Evolutionary conservation across 2,329 filamentous ascomycete genomes (phyloP).

Genomic region (Exserohilum turcica): DNA sequence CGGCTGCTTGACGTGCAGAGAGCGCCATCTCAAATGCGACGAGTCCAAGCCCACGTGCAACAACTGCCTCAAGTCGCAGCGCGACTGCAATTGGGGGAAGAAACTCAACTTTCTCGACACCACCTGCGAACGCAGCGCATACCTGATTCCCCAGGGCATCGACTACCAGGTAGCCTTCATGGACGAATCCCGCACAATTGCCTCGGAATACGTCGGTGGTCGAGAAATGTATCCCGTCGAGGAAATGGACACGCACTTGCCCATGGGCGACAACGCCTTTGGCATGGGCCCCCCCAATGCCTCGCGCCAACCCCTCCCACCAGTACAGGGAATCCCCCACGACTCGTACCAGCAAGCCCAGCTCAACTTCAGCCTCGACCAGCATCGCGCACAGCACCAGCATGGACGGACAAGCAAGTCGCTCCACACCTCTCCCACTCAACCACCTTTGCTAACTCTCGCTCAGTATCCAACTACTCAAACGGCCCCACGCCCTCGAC

Average conservation of each 20-base stretch:
- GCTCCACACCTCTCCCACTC: not conserved
- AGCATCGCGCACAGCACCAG: slow-evolving; percentile 30
- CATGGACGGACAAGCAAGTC: slow-evolving; percentile 31
- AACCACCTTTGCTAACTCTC: slow-evolving; percentile 10
- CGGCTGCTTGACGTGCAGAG: slow-evolving; percentile 86
- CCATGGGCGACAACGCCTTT: slow-evolving; percentile 36
- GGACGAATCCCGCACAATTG: slow-evolving; percentile 88
- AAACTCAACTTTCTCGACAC: slow-evolving; percentile 91
- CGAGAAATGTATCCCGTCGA: slow-evolving; percentile 70
- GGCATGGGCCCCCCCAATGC: slow-evolving; percentile 37
- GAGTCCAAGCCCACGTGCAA: slow-evolving; percentile 69
- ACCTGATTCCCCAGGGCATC: slow-evolving; percentile 48
- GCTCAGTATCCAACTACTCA: slow-evolving; percentile 33
- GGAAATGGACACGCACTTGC: slow-evolving; percentile 30
- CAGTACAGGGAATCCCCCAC: slow-evolving; percentile 57
- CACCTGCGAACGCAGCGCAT: slow-evolving; percentile 69
- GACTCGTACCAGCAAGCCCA: slow-evolving; percentile 53
- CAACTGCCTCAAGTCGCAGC: slow-evolving; percentile 87
- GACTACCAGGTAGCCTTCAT: slow-evolving; percentile 79
- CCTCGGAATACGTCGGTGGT: slow-evolving; percentile 86
- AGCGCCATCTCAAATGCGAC: slow-evolving; percentile 90
- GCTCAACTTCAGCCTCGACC: slow-evolving; percentile 49
- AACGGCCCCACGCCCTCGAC: slow-evolving; percentile 31
- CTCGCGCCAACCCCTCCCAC: slow-evolving; percentile 57
- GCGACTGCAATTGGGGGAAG: slow-evolving; percentile 83